phyloP scores from a whole-genome alignment of 768 basidiomycete species.

The Leccinum truebloodii region DNA sequence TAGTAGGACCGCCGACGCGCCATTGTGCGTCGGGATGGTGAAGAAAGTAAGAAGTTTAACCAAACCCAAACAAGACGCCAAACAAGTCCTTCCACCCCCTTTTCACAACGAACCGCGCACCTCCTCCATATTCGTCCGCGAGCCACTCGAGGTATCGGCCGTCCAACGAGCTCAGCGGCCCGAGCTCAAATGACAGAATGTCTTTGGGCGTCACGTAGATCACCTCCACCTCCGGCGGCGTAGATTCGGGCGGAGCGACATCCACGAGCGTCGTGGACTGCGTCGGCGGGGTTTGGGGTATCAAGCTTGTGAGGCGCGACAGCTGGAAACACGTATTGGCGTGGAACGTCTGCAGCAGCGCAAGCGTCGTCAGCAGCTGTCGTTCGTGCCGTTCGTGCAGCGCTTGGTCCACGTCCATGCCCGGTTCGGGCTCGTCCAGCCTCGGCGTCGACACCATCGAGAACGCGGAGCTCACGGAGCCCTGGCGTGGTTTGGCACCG shows the following conservation, averaged over 20 bases:
- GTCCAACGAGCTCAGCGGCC: conserved; percentile 70
- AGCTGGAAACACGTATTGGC: conserved; percentile 62
- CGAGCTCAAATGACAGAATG: conserved; percentile 67
- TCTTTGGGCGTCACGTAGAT: conserved; percentile 62
- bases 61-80: conserved; percentile 43
- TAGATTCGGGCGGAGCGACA: not conserved
- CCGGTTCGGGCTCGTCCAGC: conserved; percentile 25
- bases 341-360: conserved; percentile 68
- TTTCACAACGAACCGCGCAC: conserved; percentile 39
- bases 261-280: not conserved
- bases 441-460: conserved; percentile 26
- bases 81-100: conserved; percentile 51
- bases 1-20: not conserved
- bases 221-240: conserved; percentile 21
- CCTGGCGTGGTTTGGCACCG: conserved; percentile 30
- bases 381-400: conserved; percentile 35
- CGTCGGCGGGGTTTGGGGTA: conserved; percentile 11
- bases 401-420: conserved; percentile 12
- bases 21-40: not conserved
- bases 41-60: conserved; percentile 21
- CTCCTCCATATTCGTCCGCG: conserved; percentile 60
- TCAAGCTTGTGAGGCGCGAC: conserved; percentile 39
- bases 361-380: conserved; percentile 48
- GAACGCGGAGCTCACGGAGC: conserved; percentile 32
- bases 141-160: conserved; percentile 81